phyloP scores from a whole-genome alignment of 208 protist species.

The Crithidia acanthocephali region DNA sequence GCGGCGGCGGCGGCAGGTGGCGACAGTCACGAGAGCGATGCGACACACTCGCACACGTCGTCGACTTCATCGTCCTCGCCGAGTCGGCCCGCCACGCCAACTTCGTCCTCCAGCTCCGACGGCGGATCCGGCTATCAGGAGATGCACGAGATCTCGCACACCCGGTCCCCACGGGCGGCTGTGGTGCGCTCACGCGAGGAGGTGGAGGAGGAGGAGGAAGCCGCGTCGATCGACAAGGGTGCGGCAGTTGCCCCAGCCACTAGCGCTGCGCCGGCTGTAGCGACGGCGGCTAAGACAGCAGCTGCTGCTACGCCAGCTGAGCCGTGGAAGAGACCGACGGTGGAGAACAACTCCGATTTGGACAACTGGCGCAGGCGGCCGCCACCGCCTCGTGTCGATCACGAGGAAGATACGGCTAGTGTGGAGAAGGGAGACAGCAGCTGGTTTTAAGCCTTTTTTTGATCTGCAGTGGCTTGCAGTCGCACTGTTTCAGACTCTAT shows the following conservation, averaged over 20 bases:
- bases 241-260: not conserved
- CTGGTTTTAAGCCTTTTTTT: constrained; percentile 8
- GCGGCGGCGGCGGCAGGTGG: not conserved
- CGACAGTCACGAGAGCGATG: not conserved
- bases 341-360: constrained; percentile 13
- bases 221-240: too few relatives aligned
- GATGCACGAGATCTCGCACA: not conserved
- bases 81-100: not conserved
- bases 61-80: constrained; percentile 12
- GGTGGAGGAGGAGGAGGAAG: constrained; percentile 12
- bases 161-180: not conserved
- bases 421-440: not conserved
- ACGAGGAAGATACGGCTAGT: not conserved
- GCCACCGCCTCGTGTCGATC: constrained; percentile 8
- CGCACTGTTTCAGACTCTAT: too few relatives aligned
- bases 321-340: not conserved
- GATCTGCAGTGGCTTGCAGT: too few relatives aligned
- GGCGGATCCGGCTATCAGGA: not conserved
- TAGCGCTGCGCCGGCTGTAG: not conserved
- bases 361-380: constrained; percentile 22
- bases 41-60: not conserved
- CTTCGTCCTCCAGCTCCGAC: not conserved
- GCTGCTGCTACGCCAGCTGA: not conserved
- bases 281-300: not conserved
- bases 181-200: constrained; percentile 2